phyloP scores from a whole-genome alignment of 805 yeast species.

The Pichia scutulata region DNA sequence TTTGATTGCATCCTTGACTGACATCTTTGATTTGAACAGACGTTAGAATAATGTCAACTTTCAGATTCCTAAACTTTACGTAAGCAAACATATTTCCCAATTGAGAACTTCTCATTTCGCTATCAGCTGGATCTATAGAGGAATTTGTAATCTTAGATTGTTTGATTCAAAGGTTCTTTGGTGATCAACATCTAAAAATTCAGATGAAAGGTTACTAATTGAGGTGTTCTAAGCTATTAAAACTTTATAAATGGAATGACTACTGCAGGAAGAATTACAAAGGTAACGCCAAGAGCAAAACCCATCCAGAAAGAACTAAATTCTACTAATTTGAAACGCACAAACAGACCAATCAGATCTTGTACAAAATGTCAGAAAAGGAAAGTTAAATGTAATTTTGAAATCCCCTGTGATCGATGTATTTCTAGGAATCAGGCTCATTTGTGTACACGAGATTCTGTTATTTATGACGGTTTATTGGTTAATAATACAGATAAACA shows the following conservation, averaged over 20 bases:
- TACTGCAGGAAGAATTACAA: background rate
- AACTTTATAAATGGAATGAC: background rate
- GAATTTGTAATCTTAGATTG: too few relatives aligned
- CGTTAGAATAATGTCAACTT: too few relatives aligned
- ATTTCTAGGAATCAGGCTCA: constrained; percentile 26
- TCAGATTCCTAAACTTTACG: too few relatives aligned
- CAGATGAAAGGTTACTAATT: too few relatives aligned
- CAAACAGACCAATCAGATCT: constrained; percentile 33
- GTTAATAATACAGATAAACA: constrained; percentile 19
- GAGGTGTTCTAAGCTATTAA: too few relatives aligned
- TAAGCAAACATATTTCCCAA: too few relatives aligned
- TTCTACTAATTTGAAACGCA: constrained; percentile 17
- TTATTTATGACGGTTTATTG: constrained; percentile 28
- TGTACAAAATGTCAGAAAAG: constrained; percentile 40
- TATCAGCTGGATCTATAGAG: too few relatives aligned
- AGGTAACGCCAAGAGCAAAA: background rate
- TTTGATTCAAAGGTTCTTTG: too few relatives aligned
- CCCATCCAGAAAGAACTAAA: constrained; percentile 3
- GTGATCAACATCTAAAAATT: too few relatives aligned
- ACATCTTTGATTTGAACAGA: too few relatives aligned
- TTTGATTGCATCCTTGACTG: too few relatives aligned
- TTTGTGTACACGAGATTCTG: constrained; percentile 28
- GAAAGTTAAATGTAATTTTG: constrained; percentile 43
- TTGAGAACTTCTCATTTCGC: too few relatives aligned
- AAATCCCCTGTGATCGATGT: constrained; percentile 40